Conservation (phyloP, 768 basidiomycete species). For the Suillus sp. region DNA sequence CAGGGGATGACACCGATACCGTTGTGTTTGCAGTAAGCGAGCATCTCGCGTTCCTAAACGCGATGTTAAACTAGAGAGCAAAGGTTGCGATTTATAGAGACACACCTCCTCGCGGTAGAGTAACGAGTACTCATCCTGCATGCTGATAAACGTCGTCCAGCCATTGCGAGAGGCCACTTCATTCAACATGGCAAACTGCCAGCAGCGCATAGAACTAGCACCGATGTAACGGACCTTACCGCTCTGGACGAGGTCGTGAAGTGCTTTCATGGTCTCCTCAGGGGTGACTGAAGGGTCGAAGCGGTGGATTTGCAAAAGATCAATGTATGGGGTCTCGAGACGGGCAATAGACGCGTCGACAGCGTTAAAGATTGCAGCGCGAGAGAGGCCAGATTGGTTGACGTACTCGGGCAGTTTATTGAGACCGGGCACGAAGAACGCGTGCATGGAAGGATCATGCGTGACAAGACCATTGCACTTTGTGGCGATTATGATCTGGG, state of each 20-base stretch:
- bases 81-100: neutral
- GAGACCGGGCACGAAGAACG: neutral
- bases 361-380: conserved; percentile 40
- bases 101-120: conserved; percentile 55
- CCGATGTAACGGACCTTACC: conserved; percentile 56
- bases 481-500: conserved; percentile 34
- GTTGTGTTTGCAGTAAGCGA: conserved; percentile 45
- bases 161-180: conserved; percentile 45
- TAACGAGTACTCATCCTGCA: conserved; percentile 56
- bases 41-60: conserved; percentile 47
- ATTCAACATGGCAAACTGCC: conserved; percentile 48
- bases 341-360: conserved; percentile 40
- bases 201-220: conserved; percentile 47
- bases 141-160: conserved; percentile 57
- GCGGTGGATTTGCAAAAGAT: conserved; percentile 48
- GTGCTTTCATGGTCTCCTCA: conserved; percentile 52
- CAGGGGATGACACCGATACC: conserved; percentile 59
- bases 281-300: conserved; percentile 40
- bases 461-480: conserved; percentile 28
- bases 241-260: conserved; percentile 49
- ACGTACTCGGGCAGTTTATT: conserved; percentile 22
- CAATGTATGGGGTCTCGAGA: conserved; percentile 39
- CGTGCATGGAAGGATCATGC: conserved; percentile 7
- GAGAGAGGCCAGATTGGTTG: conserved; percentile 39
- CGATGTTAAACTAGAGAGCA: no score